Base-by-base conservation (phyloP, 2,329 filamentous ascomycete species). In the Stromatinia cepivora region DNA sequence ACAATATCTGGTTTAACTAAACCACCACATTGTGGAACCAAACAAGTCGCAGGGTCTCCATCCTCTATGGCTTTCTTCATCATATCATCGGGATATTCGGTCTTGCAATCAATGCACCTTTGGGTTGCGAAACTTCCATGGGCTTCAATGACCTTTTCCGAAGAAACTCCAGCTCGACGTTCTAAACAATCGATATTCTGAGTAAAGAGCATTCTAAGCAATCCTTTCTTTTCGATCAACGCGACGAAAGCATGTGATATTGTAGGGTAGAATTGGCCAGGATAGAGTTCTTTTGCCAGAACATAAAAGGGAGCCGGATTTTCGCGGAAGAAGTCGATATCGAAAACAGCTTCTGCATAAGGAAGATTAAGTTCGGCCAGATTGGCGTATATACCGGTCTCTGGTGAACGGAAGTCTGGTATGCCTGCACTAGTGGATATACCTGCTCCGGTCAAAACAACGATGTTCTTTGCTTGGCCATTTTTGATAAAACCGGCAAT, bases 141-240 rank as follows among this genome's bases (percentile, higher is more conserved):
- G 0, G 95, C 95, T 80, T 98, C 94, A 45, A 99, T 85, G 63
- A 99, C 94, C 79, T 87, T 89, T 2, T 94, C 88, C 0, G 83
- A 85, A 0, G 93, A 92, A 0, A 99, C 89, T 36, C 95, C 95
- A 17, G 94, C 95, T 74, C 87, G 85, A 31, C 94, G 88, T 81
- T 99, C 95, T 17, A 99, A 85, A 76, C 93, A 97, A 81, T 99
- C 95, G 74, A 99, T 98, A 77, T 99, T 99, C 78, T 99, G 95
- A 0, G 95, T 97, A 80, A 98, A 99, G 66, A 95, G 87, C 83
- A 93, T 95, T 73, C 90, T 82, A 34, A 99, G 82, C 53, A 94
- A 82, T 5, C 87, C 88, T 81, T 96, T 97, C 71, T 89, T 83
- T 69, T 94, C 86, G 22, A 98, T 87, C 34, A 99, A 83, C 20